Evolutionary conservation across 1,284 basidiomycete genomes (phyloP), one percentile per base, ranked within the genome.

Genomic region (Xerocomus nothofagi): DNA sequence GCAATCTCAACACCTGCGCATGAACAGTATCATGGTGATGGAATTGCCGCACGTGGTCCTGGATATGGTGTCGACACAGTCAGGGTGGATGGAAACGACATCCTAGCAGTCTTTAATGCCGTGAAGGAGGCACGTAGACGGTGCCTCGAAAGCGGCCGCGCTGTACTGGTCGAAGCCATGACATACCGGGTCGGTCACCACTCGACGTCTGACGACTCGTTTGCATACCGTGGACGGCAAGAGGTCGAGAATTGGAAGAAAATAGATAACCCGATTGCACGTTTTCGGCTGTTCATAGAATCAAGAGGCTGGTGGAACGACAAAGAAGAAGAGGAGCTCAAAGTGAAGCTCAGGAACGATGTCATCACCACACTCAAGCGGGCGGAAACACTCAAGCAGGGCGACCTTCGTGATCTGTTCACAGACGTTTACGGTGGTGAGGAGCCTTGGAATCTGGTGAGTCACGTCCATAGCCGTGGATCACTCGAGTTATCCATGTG

Each of bases 131-230:
- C 90, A 7, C 75, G 92, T 42, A 71, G 76, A 49, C 74, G 86
- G 39, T 93, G 92, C 54, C 74, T 96, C 14, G 82, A 87, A 56
- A 82, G 87, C 48, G 86, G 89, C 29, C 80, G 91, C 34, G 91
- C 89, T 7, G 90, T 97, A 0, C 75, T 98, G 29, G 79, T 98
- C 47, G 94, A 98, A 73, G 90, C 91, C 6, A 94, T 96, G 91
- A 89, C 86, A 3, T 96, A 96, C 66, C 82, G 93, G 20, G 86
- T 97, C 4, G 90, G 93, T n/a, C 93, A 97, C 66, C 93, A 97
- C 68, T 93, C 91, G 14, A 97, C 93, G 0, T 94, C 91, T 11
- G 94, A 97, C 66, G 93, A 97, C 69, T 94, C 91, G 15, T 92
- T 89, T 60, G 92, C 92, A 23, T 97, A 97, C 69, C 82, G 92